Base-by-base conservation (phyloP, 352 stramenopile species). In the Globisporangium yorkense region DNA sequence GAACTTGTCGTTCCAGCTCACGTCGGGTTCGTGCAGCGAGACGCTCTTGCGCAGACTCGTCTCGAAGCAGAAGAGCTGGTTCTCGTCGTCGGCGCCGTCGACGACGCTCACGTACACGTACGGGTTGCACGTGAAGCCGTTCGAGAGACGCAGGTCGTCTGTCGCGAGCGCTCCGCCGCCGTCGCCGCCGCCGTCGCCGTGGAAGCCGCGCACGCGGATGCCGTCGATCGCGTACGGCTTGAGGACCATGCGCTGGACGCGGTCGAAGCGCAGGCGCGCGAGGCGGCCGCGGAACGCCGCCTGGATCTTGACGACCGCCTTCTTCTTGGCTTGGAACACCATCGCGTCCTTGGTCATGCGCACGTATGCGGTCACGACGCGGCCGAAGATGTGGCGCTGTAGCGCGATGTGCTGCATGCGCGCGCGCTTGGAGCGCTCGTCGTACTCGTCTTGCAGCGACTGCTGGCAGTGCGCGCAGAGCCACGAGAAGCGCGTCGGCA, bases 51-150 rank as follows among this genome's bases (percentile, higher is more conserved):
- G 61, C 15, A 90, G 57, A 27, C 59, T 78, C 8, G 76, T 88
- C 41, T 90, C 77, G 49, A 85, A 90, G 62, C 78, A 87, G 51
- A 90, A 88, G 15, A 81, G 66, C 49, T 88, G 80, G 8, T 61
- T 63, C 40, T 87, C 74, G 58, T 90, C 77, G 33, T 90, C 75
- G 21, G 77, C 65, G 29, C 80, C 80, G 57, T 84, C 72, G n/a
- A 86, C 77, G 40, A 88, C 66, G 13, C 74, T 82, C 52, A 90
- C 72, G 51, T 86, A 84, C 57, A 90, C 27, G 65, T 83, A 90
- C 40, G 80, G 80, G 51, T 88, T 90, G 55, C 80, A 90, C 9
- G 74, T 73, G 53, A 88, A 90, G 2, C 80, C 77, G 58, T 90
- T 90, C 6, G 74, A 68, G 13, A 90, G 67, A 1, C 80, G 67